Base-by-base conservation (phyloP, 177 flowering plant genomes). In the Tripterygium wilfordii region DNA sequence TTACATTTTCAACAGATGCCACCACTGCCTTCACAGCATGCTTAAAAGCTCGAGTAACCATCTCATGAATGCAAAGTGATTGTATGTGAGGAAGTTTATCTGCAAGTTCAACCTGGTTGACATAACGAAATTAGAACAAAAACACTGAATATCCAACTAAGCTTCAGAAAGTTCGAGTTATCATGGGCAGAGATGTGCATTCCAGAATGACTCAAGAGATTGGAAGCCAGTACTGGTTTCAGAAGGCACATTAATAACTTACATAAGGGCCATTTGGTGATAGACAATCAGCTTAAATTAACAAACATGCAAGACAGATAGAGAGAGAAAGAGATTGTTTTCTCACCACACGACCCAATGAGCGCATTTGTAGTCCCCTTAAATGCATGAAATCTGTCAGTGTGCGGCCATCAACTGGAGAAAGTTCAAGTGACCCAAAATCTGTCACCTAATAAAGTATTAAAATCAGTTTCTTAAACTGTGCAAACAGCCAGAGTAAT, bases 361-460 rank as follows among this genome's bases (percentile, higher is more conserved):
- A 90, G 30, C 60, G 67, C 91, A 90, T 83, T 63, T 72, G 73
- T 19, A 90, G 66, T 52, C 97, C 97, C 67, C 96, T 77, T 49
- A 83, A 57, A 66, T 90, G 97, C 97, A 90, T 87, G 67, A 90
- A 90, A 49, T 90, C 97, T 3, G 97, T 85, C 27, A 90, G 69
- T 2, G 96, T 90, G 61, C 87, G 89, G 16, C 97, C 97, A 75
- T 90, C 97, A 48, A 90, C 96, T 9, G 97, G 96, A 48, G 97
- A 90, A 53, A 90, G 89, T 62, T 87, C 97, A 45, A 90, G 91
- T 23, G 96, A 90, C 50, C 82, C 95, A 66, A 88, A 90, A 58
- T 90, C 96, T 62, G 95, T 66, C 25, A 87, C 91, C 97, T 90
- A 67, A 32, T 41, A 33, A 43, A 63, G 43, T 20, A 49, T 44